These are phyloP conservation scores for Hordeum pubiflorum DNA, from an alignment of 202 grass and related monocot species.

Conservation along the genomic window DNA sequence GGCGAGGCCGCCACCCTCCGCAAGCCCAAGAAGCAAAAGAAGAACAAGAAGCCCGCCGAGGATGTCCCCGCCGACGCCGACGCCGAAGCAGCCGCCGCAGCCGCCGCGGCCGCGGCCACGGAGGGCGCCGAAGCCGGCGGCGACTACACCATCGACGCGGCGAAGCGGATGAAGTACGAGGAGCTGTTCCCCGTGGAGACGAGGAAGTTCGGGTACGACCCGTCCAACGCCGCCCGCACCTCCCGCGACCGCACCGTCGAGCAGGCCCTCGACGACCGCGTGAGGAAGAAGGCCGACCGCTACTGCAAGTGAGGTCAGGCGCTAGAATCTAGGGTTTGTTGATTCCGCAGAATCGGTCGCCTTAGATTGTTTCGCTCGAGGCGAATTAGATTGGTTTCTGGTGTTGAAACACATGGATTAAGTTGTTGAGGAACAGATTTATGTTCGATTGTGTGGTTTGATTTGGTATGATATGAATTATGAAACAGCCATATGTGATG, in stretches of 20 bases:
- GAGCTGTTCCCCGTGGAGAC: conserved; percentile 91
- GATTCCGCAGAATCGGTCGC: neutral
- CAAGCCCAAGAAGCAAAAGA: conserved; percentile 80
- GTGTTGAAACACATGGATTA: conserved; percentile 2
- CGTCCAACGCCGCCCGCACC: conserved; percentile 55
- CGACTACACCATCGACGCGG: conserved; percentile 93
- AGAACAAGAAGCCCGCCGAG: conserved; percentile 46
- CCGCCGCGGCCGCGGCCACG: neutral
- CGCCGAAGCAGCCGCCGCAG: neutral
- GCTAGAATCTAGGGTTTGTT: conserved; percentile 40
- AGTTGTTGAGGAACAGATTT: neutral
- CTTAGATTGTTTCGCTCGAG: conserved; percentile 11
- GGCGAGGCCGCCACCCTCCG: conserved; percentile 70
- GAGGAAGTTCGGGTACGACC: conserved; percentile 87
- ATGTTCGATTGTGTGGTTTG: neutral
- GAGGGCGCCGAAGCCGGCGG: conserved; percentile 20
- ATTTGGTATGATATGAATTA: neutral
- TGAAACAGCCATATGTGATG: neutral
- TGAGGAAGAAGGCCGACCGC: conserved; percentile 95
- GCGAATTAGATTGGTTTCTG: neutral
- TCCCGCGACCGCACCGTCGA: conserved; percentile 55
- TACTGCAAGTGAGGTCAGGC: conserved; percentile 95
- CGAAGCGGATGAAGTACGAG: conserved; percentile 98
- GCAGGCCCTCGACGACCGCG: conserved; percentile 91
- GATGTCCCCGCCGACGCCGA: conserved; percentile 16